Evolutionary conservation across 345 rosid species (phyloP), one percentile per base, ranked within the genome.

Genomic region (Populus nigra): DNA sequence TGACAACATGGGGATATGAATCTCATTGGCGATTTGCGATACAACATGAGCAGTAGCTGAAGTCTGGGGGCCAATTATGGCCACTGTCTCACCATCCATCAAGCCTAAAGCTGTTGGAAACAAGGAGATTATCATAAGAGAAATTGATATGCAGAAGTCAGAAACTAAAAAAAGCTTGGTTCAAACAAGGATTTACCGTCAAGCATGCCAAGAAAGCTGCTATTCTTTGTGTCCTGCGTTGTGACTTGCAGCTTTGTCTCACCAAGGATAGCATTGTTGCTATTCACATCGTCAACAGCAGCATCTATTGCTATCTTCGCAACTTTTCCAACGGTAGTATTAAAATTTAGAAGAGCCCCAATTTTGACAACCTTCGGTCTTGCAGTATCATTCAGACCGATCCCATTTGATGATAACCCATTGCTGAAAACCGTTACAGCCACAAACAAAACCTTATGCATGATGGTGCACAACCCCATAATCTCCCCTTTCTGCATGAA

Each of bases 291-390:
- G 16, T 83, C 65, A 0, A 86, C 84, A 2, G 94, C 95, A 29
- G 88, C 88, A 69, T 83, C 84, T 9, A 91, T 86, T 3, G 97
- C 92, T 35, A 78, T 70, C 86, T 88, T 90, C 70, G 97, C 90
- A 77, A 86, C 90, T 77, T 87, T 86, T 57, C 97, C 97, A 25
- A 92, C 88, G 9, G 84, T 87, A 5, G 97, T 88, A 82, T 90
- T 83, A 79, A 81, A 84, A 75, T 90, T 75, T 53, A 91, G 89
- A 82, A 90, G 72, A 39, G 90, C 92, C 77, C 91, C 95, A 41
- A 93, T 13, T 36, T 86, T 86, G 62, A 89, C 93, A 72, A 70
- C 84, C 31, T 72, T 18, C 57, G 92, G 91, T 74, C 79, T 81
- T 31, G 13, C 47, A 43, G 47, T 43, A 9, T 43, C 47, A 43